Percentiles rank a stretch among this genome's conserved stretches.
Evolutionary conservation across 208 protist species (phyloP).

Genomic region (Trypanosoma platydactyli): DNA sequence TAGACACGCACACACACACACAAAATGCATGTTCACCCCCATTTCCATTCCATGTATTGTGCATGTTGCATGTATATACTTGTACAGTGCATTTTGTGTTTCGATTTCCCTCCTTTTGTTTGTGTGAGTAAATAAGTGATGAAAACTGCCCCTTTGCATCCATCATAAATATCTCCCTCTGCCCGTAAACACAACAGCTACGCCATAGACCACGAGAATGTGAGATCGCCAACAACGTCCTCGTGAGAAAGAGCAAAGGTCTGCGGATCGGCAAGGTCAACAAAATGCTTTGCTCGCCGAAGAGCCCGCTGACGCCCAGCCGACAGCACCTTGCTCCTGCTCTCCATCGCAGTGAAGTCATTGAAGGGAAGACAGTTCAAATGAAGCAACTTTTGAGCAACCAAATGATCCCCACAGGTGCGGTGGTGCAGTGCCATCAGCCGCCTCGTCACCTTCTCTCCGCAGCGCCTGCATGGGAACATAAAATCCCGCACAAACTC

Average conservation of each 20-base stretch:
- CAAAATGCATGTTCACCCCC: too few relatives aligned
- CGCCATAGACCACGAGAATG: slow-evolving; percentile 46
- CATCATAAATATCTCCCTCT: not conserved
- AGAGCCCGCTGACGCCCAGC: slow-evolving; percentile 32
- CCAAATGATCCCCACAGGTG: slow-evolving; percentile 72
- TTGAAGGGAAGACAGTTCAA: slow-evolving; percentile 72
- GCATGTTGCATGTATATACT: too few relatives aligned
- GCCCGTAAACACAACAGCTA: not conserved
- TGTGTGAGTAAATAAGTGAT: not conserved
- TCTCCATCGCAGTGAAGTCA: slow-evolving; percentile 60
- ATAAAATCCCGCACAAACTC: slow-evolving; percentile 24
- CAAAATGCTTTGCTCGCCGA: slow-evolving; percentile 57
- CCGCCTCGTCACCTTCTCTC: slow-evolving; percentile 46
- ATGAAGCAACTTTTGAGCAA: slow-evolving; percentile 36
- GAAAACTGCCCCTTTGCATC: not conserved
- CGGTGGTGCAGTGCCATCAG: slow-evolving; percentile 48
- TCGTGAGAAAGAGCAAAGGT: slow-evolving; percentile 81
- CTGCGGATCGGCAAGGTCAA: slow-evolving; percentile 70
- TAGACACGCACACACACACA: too few relatives aligned
- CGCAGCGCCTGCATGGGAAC: slow-evolving; percentile 58
- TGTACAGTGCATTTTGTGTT: too few relatives aligned
- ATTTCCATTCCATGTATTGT: too few relatives aligned
- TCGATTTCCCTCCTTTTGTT: not conserved
- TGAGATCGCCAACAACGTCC: slow-evolving; percentile 72
- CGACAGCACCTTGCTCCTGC: slow-evolving; percentile 38